These are phyloP conservation scores for Talaromyces sp. DNA, from an alignment of 2,329 filamentous ascomycete genomes.

Conservation along the genomic window DNA sequence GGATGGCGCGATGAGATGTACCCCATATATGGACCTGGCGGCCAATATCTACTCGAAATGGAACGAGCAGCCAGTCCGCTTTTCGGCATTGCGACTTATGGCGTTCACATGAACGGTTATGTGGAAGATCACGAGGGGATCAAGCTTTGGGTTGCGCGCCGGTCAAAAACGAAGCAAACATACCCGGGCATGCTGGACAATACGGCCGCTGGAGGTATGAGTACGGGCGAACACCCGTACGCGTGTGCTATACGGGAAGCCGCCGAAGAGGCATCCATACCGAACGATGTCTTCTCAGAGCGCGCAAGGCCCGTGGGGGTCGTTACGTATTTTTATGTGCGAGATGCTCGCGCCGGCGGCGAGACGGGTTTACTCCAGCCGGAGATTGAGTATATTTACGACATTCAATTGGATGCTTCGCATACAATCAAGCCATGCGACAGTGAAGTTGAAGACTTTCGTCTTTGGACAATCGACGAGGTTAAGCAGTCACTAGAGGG, in stretches of 20 bases:
- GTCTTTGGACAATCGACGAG: slow-evolving; percentile 70
- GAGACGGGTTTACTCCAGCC: slow-evolving; percentile 80
- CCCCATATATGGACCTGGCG: slow-evolving; percentile 63
- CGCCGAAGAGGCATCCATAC: slow-evolving; percentile 79
- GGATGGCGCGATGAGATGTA: slow-evolving; percentile 80
- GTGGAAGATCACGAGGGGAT: slow-evolving; percentile 52
- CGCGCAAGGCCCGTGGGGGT: slow-evolving; percentile 57
- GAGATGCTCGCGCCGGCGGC: slow-evolving; percentile 68
- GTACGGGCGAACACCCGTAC: slow-evolving; percentile 71
- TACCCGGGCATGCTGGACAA: slow-evolving; percentile 94
- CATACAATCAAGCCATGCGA: slow-evolving; percentile 72
- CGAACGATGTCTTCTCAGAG: slow-evolving; percentile 61
- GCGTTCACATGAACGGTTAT: slow-evolving; percentile 75
- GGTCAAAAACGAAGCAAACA: slow-evolving; percentile 72
- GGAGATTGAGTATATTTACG: slow-evolving; percentile 87
- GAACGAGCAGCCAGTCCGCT: slow-evolving; percentile 70
- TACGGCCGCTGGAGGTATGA: slow-evolving; percentile 80
- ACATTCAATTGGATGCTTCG: slow-evolving; percentile 67
- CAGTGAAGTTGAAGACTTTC: slow-evolving; percentile 81
- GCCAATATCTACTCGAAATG: slow-evolving; percentile 60
- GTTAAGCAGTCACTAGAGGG: slow-evolving; percentile 62
- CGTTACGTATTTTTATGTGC: slow-evolving; percentile 79
- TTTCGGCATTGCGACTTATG: slow-evolving; percentile 71
- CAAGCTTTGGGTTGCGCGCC: slow-evolving; percentile 76
- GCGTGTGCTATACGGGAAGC: slow-evolving; percentile 81